Conservation (phyloP, 208 protist species). For the Tetramitus jugosus region DNA sequence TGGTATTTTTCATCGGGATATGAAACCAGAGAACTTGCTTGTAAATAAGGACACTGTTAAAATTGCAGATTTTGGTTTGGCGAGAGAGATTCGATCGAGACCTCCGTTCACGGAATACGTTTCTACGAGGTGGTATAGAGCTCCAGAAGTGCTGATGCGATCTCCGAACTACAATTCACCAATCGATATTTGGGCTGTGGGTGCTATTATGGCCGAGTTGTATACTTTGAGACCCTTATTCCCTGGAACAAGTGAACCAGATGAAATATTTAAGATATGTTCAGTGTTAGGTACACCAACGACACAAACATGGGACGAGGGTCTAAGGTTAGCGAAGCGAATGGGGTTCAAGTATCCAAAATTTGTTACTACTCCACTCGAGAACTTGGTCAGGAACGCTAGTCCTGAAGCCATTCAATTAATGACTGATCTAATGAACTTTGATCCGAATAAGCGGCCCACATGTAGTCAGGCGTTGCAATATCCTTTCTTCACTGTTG, state of each 20-base stretch:
- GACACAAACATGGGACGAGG: slow-evolving; percentile 50
- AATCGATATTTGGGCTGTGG: slow-evolving; percentile 78
- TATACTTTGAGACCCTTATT: slow-evolving; percentile 75
- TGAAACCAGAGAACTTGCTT: slow-evolving; percentile 84
- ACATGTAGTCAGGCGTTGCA: slow-evolving; percentile 79
- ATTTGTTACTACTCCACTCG: slow-evolving; percentile 62
- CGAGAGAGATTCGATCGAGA: slow-evolving; percentile 40
- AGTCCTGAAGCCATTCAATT: slow-evolving; percentile 83
- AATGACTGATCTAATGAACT: slow-evolving; percentile 84
- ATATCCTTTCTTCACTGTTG: slow-evolving; percentile 79
- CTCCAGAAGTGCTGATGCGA: slow-evolving; percentile 95
- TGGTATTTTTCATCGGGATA: slow-evolving; percentile 90
- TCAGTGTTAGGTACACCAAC: slow-evolving; percentile 69
- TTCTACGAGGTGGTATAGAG: slow-evolving; percentile 95
- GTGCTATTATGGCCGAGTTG: slow-evolving; percentile 76
- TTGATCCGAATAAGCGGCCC: slow-evolving; percentile 85
- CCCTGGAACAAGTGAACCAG: slow-evolving; percentile 79
- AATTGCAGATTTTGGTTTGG: slow-evolving; percentile 83
- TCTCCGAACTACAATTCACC: slow-evolving; percentile 37
- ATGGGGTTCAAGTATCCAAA: slow-evolving; percentile 88
- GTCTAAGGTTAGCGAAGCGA: slow-evolving; percentile 81
- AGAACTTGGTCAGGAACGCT: slow-evolving; percentile 71
- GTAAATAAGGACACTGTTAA: slow-evolving; percentile 82
- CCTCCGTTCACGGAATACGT: slow-evolving; percentile 74
- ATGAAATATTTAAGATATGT: slow-evolving; percentile 95